Percentiles rank a stretch among this genome's conserved stretches.
Evolutionary conservation across 345 rosid genomes (phyloP).

Genomic region (Camelina sativa): DNA sequence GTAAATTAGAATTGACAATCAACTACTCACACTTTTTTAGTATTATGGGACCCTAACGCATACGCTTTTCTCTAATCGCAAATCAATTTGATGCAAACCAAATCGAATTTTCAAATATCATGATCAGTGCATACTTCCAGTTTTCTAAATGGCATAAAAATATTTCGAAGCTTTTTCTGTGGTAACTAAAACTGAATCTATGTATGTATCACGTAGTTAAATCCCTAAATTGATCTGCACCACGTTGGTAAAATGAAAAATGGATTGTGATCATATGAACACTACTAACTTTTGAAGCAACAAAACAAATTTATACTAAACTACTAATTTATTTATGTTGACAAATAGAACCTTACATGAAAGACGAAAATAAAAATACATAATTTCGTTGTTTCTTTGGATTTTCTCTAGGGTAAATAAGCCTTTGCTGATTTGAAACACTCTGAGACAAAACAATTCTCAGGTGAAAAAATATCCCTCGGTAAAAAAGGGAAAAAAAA

Average conservation of each 20-base stretch:
- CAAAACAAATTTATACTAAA: neutral
- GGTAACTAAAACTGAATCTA: too few species aligned
- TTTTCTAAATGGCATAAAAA: neutral
- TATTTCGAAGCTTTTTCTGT: too few species aligned
- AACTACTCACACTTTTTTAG: neutral
- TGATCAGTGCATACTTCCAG: too few species aligned
- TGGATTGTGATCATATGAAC: too few species aligned
- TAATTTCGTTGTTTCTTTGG: conserved; percentile 34
- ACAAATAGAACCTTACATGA: conserved; percentile 32
- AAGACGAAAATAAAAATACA: conserved; percentile 37
- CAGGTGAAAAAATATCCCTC: conserved; percentile 40
- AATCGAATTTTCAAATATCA: neutral
- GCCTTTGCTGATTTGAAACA: conserved; percentile 36
- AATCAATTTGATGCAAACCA: conserved; percentile 1
- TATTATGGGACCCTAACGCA: neutral
- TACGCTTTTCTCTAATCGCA: neutral
- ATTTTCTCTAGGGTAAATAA: conserved; percentile 27
- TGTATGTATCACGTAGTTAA: neutral
- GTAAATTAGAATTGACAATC: conserved; percentile 1
- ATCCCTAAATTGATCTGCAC: neutral
- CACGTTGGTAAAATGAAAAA: neutral
- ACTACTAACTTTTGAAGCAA: neutral
- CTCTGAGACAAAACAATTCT: conserved; percentile 37
- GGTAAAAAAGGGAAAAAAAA: conserved; percentile 21
- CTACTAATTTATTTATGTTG: conserved; percentile 31